These are phyloP conservation scores for Adansonia madagascariensis DNA, from an alignment of 441 rosid genomes.

Conservation along the genomic window DNA sequence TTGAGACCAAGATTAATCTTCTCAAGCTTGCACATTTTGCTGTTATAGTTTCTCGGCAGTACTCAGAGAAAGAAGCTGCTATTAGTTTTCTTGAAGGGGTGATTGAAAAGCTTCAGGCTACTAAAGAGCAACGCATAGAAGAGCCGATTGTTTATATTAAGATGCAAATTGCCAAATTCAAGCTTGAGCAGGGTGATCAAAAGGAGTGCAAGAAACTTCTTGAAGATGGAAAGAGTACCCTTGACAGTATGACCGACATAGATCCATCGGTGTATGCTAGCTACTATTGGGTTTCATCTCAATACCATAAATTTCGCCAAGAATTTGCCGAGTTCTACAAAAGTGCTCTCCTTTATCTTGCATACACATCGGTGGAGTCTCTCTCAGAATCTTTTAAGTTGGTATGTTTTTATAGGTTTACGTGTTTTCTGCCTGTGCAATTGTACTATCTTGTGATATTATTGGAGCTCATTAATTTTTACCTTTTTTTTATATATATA, in stretches of 20 bases:
- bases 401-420: constrained; percentile 45
- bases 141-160: constrained; percentile 88
- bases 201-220: constrained; percentile 87
- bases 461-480: neutral
- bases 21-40: constrained; percentile 95
- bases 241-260: constrained; percentile 95
- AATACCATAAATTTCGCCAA: constrained; percentile 71
- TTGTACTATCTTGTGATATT: neutral
- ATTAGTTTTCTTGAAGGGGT: constrained; percentile 75
- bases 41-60: constrained; percentile 82
- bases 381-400: constrained; percentile 91
- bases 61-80: constrained; percentile 87
- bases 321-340: constrained; percentile 94
- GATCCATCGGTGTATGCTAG: constrained; percentile 97
- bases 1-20: constrained; percentile 93
- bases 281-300: constrained; percentile 92
- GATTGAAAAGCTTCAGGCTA: constrained; percentile 79
- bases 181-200: constrained; percentile 83
- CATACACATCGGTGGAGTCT: constrained; percentile 91
- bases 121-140: constrained; percentile 72
- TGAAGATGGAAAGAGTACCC: constrained; percentile 82
- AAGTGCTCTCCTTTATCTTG: constrained; percentile 91
- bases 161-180: constrained; percentile 85
- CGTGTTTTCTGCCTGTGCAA: neutral
- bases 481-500: neutral